Evolutionary conservation across 495 filamentous ascomycete species (phyloP).

Genomic region (Stereocaulon alpinum): DNA sequence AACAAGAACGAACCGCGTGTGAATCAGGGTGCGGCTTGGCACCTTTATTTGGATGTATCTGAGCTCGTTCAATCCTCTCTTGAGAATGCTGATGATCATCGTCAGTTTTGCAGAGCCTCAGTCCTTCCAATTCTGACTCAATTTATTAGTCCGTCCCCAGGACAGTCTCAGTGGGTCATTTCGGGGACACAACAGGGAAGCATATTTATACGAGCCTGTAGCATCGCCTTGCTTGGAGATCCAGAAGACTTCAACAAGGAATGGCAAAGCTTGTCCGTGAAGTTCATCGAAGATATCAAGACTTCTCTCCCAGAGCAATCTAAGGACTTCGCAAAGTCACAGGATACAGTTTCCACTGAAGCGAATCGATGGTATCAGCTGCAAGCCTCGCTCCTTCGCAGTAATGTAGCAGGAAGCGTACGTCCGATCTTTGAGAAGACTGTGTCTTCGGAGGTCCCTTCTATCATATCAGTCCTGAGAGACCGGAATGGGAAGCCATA

Average conservation of each 20-base stretch:
- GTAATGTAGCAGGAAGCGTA: constrained; percentile 17
- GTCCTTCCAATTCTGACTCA: constrained; percentile 49
- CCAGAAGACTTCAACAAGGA: constrained; percentile 30
- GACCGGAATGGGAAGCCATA: constrained; percentile 72
- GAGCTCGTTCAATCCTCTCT: constrained; percentile 39
- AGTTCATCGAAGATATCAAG: constrained; percentile 51
- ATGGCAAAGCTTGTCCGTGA: constrained; percentile 46
- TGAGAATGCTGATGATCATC: constrained; percentile 33
- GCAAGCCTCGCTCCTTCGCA: constrained; percentile 36
- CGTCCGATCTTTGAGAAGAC: constrained; percentile 24
- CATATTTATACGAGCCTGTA: constrained; percentile 34
- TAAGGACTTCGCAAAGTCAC: constrained; percentile 59
- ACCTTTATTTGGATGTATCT: constrained; percentile 53
- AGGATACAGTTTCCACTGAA: constrained; percentile 50
- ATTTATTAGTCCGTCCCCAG: constrained; percentile 42
- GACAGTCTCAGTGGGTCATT: constrained; percentile 41
- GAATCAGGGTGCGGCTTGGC: constrained; percentile 60
- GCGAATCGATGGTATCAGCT: constrained; percentile 54
- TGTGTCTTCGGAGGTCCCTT: constrained; percentile 35
- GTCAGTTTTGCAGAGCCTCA: constrained; percentile 36
- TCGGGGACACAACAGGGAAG: constrained; percentile 29
- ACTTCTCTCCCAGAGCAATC: constrained; percentile 69
- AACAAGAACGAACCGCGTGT: constrained; percentile 61
- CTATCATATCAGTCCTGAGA: constrained; percentile 40
- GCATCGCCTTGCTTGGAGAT: constrained; percentile 24